Evolutionary conservation across 495 filamentous ascomycete species (phyloP), one percentile per base, ranked within the genome.

Genomic region (Aspergillus hancockii): DNA sequence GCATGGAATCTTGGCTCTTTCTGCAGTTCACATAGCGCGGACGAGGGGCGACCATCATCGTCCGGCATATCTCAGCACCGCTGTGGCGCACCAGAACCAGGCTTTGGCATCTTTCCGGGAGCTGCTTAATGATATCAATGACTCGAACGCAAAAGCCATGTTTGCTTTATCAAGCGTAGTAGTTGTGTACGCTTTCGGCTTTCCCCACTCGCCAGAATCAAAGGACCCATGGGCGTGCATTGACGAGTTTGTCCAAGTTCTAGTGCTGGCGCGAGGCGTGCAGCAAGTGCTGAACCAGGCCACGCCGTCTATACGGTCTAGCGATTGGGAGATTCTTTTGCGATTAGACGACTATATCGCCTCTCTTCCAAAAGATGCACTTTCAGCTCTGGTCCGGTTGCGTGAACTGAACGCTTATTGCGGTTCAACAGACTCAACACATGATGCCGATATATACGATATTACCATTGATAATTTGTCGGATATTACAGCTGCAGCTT

Each of bases 1-100:
- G 78, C 78, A 81, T 53, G 79, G 79, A n/a, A 75, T 83, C 36
- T 62, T 83, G 14, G 78, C 79, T 9, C 63, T 83, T 8, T 75
- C 79, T 4, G 73, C 80, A 4, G 65, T 82, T 2, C 80, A 83
- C 63, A 71, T 84, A 4, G 71, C 74, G 13, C 64, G 73, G 16
- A 71, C 70, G 1, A 59, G 64, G 0, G 60, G 58, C 8, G 69
- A 75, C 1, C 41, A 63, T 9, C 61, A 60, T 0, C 65, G 68
- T 16, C 55, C 64, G 2, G 55, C 63, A 7, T 74, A 77, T 60
- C 59, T 76, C 25, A 72, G 67, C 28, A 65, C 75, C 25, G 80
- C 81, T 10, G 69, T 80, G 16, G 67, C 73, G 8, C 81, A 84
- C 38, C 75, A 84, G 56, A 77, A 80, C 43, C 67, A 70, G 40